Evolutionary conservation across 2,329 filamentous ascomycete genomes (phyloP).

Genomic region (Cytospora mali): DNA sequence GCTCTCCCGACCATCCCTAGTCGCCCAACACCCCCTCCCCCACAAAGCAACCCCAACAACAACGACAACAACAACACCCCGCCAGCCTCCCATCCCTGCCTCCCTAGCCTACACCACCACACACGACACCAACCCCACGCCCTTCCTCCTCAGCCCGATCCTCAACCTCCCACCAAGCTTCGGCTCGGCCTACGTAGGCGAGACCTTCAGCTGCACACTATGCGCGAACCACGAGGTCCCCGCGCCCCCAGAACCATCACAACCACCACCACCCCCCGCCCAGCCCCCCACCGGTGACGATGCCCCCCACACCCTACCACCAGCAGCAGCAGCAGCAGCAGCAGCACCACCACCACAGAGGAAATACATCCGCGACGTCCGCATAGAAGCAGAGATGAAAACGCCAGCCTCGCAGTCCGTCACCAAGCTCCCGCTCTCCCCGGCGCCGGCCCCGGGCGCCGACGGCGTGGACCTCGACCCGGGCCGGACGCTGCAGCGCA

Average conservation of each 20-base stretch:
- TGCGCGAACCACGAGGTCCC: slow-evolving; percentile 87
- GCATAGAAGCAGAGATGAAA: slow-evolving; percentile 92
- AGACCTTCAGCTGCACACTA: slow-evolving; percentile 91
- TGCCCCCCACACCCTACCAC: slow-evolving; percentile 25
- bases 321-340: slow-evolving; percentile 21
- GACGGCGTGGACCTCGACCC: slow-evolving; percentile 56
- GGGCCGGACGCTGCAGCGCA: slow-evolving; percentile 74
- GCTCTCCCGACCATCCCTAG: slow-evolving; percentile 79
- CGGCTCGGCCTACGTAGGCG: slow-evolving; percentile 92
- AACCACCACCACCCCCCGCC: slow-evolving; percentile 8
- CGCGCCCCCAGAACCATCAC: slow-evolving; percentile 26
- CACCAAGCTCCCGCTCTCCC: slow-evolving; percentile 66
- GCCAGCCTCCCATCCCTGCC: slow-evolving; percentile 58
- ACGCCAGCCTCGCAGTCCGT: slow-evolving; percentile 67
- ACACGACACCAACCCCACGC: slow-evolving; percentile 51
- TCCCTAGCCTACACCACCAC: slow-evolving; percentile 69
- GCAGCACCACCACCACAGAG: slow-evolving; percentile 28
- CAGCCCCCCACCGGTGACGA: neutral
- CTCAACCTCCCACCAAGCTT: slow-evolving; percentile 90
- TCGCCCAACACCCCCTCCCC: slow-evolving; percentile 68
- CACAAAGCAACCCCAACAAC: slow-evolving; percentile 42
- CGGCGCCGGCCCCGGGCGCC: slow-evolving; percentile 26
- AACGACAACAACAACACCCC: slow-evolving; percentile 42
- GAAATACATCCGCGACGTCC: slow-evolving; percentile 71
- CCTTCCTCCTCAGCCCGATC: slow-evolving; percentile 63